Evolutionary conservation across 139 green algal genomes (phyloP).

Genomic region (Chlorella sp.): DNA sequence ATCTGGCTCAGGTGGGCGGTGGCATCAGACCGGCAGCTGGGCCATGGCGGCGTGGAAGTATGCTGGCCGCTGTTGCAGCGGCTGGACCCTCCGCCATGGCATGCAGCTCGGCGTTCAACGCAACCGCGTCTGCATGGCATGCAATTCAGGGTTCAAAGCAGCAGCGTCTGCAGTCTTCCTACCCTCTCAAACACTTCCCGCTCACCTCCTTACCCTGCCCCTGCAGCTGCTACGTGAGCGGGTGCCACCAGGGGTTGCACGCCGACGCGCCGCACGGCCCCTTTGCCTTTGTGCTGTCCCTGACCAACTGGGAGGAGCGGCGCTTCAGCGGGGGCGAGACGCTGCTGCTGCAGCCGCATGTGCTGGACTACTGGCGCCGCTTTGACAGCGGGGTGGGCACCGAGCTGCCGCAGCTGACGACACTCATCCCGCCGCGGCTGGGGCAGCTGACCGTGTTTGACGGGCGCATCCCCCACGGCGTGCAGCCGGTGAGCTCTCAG

Average conservation of each 20-base stretch:
- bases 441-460: constrained; percentile 65
- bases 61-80: too few relatives aligned
- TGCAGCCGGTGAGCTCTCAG: constrained; percentile 55
- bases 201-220: neutral
- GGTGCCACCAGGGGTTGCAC: constrained; percentile 46
- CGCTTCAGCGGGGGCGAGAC: constrained; percentile 83
- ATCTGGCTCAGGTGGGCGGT: constrained; percentile 69
- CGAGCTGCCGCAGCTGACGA: constrained; percentile 66
- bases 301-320: constrained; percentile 72
- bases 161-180: too few relatives aligned
- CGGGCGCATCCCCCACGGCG: constrained; percentile 79
- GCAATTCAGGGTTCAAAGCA: too few relatives aligned
- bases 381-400: constrained; percentile 60
- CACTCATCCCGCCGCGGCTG: constrained; percentile 65
- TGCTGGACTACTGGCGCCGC: constrained; percentile 78
- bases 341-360: constrained; percentile 47
- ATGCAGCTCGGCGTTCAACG: too few relatives aligned
- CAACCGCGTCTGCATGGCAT: too few relatives aligned
- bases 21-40: too few relatives aligned
- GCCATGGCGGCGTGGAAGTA: too few relatives aligned
- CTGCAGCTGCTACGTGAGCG: constrained; percentile 72
- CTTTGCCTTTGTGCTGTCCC: constrained; percentile 84
- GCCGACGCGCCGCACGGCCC: constrained; percentile 41
- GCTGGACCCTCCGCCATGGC: too few relatives aligned
- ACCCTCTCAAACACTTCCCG: too few relatives aligned